Conservation (phyloP, 2,329 filamentous ascomycete genomes). For the Aphanocladium album region DNA sequence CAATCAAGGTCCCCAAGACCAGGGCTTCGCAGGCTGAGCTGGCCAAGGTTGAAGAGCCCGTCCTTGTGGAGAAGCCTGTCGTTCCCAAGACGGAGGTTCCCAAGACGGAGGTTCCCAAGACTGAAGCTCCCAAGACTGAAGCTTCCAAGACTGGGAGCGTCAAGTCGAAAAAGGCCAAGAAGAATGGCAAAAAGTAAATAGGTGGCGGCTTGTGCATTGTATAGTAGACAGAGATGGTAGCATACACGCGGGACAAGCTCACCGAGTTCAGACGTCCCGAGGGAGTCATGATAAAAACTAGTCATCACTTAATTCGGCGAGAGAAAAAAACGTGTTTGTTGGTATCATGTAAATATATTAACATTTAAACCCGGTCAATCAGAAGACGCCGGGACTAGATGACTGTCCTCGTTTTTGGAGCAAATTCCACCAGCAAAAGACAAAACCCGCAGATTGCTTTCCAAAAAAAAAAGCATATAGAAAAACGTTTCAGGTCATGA, state of each 20-base stretch:
- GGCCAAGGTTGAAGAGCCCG: neutral
- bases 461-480: neutral
- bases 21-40: neutral
- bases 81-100: neutral
- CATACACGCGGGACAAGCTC: neutral
- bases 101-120: neutral
- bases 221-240: neutral
- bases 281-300: too few species aligned
- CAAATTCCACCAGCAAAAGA: neutral
- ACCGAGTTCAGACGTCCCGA: too few species aligned
- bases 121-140: neutral
- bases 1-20: neutral
- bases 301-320: too few species aligned
- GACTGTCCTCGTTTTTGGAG: neutral
- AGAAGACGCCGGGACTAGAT: neutral
- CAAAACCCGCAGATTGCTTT: neutral
- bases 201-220: neutral
- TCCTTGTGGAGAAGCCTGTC: neutral
- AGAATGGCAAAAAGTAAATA: constrained; percentile 1
- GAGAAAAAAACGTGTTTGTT: neutral
- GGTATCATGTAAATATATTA: neutral
- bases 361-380: neutral
- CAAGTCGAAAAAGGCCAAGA: constrained; percentile 9
- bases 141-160: neutral
- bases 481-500: neutral